These are phyloP conservation scores for Pyracantha coccinea DNA, from an alignment of 331 rosid genomes.

Conservation along the genomic window DNA sequence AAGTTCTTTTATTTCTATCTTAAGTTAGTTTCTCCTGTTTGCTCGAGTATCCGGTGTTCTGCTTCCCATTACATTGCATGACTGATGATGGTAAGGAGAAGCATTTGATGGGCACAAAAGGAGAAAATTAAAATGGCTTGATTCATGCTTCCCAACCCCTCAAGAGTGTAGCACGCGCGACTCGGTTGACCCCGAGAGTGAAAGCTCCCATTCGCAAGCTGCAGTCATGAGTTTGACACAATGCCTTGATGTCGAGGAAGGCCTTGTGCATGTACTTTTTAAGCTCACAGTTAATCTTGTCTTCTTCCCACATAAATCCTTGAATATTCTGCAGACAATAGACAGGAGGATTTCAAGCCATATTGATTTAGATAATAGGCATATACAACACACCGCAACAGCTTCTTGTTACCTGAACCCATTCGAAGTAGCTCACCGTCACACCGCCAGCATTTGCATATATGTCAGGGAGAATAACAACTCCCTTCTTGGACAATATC, in stretches of 20 bases:
- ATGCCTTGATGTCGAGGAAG: constrained; percentile 55
- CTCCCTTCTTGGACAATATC: constrained; percentile 73
- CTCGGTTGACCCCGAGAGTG: constrained; percentile 68
- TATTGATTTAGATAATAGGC: background rate
- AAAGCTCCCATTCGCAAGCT: constrained; percentile 82
- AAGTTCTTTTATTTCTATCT: background rate
- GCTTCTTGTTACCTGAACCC: constrained; percentile 65
- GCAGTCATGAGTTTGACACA: constrained; percentile 67
- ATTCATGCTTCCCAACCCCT: constrained; percentile 81
- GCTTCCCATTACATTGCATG: background rate
- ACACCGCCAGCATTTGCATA: constrained; percentile 89
- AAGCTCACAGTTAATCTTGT: constrained; percentile 57
- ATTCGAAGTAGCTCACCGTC: constrained; percentile 82
- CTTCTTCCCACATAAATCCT: constrained; percentile 94
- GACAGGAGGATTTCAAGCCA: background rate
- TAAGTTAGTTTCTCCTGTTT: too few relatives aligned
- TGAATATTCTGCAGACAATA: constrained; percentile 60
- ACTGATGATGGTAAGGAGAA: background rate
- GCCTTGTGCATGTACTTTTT: constrained; percentile 67
- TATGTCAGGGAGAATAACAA: constrained; percentile 68
- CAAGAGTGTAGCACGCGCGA: constrained; percentile 65
- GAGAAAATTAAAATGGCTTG: background rate
- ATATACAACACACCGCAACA: background rate
- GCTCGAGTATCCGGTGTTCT: background rate
- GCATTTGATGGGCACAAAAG: background rate